These are phyloP conservation scores for Lunularia cruciata DNA, from an alignment of 225 moss, liverwort and hornwort genomes.

Conservation along the genomic window DNA sequence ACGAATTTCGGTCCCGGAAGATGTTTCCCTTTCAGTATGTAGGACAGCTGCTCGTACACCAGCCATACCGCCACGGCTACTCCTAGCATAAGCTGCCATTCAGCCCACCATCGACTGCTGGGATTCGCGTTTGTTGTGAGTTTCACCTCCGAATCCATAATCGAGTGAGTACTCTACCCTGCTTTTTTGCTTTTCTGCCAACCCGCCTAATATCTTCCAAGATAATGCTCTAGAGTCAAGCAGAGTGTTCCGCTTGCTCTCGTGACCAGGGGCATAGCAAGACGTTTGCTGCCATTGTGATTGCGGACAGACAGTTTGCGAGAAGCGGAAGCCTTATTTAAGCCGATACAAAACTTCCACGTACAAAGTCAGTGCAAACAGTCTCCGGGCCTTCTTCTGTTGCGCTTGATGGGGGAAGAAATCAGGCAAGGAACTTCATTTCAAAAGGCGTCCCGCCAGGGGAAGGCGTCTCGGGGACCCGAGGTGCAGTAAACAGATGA, in stretches of 20 bases:
- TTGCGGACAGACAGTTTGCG: background rate
- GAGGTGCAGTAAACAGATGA: background rate
- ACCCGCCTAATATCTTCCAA: background rate
- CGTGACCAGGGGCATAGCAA: too few relatives aligned
- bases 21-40: conserved; percentile 60
- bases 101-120: conserved; percentile 18
- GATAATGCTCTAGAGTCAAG: background rate
- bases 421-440: background rate
- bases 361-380: background rate
- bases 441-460: background rate
- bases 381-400: background rate
- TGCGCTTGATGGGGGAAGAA: background rate
- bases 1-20: conserved; percentile 76
- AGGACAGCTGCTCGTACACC: conserved; percentile 70
- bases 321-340: background rate
- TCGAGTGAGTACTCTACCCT: background rate
- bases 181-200: background rate
- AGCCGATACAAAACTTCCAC: background rate
- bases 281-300: background rate
- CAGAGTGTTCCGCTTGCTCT: background rate
- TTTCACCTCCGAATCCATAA: conserved; percentile 19
- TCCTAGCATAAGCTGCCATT: conserved; percentile 62
- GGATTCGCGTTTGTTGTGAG: background rate
- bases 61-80: conserved; percentile 40
- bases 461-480: background rate